Evolutionary conservation across 2,329 filamentous ascomycete species (phyloP), one percentile per base, ranked within the genome.

Genomic region (Coleophoma eucalyptorum): DNA sequence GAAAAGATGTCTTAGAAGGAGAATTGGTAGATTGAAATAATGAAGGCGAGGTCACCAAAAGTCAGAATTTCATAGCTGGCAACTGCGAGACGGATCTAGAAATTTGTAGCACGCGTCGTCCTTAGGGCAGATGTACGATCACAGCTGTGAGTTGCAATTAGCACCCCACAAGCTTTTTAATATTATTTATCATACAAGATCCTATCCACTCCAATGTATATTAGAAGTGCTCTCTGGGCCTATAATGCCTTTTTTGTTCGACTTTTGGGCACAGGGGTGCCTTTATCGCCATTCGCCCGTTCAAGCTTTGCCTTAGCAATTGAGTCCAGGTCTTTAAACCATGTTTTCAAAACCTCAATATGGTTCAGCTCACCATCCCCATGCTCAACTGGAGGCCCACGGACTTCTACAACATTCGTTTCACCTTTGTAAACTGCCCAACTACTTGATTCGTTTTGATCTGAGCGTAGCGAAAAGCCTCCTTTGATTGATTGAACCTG

Each of bases 401-500:
- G 77, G 48, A 85, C 76, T 66, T 85, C 61, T 8, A 57, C 77
- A 40, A 77, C 69, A 33, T 68, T 65, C 37, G 67, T 59, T 12
- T 50, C 52, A 20, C 56, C 57, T 57, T 83, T 79, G 55, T 81
- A 84, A 3, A 86, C 79, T 2, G 79, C 82, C 79, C 83, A 86
- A 49, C 78, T 77, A 15, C 80, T 84, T 33, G 68, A 70, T 42
- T 79, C 77, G n/a, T 70, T 73, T n/a, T 73, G 74, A 11, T 61
- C 60, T 12, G 62, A 64, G 44, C 74, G 69, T 46, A 85, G 66
- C 0, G 79, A 81, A 54, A 80, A 83, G 2, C 77, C 81, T 48
- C 76, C 76, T 51, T 76, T 75, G 46, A 84, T 66, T 3, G 80
- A 70, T 40, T 76, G 69, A 13, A 83, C 77, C 26, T 72, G 71